Evolutionary conservation across 1,139 yeast genomes (phyloP).

Genomic region (Kazachstania sp.): DNA sequence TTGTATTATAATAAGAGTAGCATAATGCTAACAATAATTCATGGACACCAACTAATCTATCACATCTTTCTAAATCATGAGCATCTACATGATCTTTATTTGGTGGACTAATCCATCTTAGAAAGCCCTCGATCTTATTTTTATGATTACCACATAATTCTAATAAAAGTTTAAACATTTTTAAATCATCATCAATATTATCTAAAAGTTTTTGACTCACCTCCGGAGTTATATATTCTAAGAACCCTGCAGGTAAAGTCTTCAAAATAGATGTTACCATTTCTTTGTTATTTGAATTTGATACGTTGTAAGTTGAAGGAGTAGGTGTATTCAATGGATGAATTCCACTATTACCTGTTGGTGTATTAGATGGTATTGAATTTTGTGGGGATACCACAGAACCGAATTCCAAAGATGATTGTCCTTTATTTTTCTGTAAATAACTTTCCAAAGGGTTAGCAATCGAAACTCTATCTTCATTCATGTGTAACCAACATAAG

Average conservation of each 20-base stretch:
- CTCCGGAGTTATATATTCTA: slow-evolving; percentile 14
- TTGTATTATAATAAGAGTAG: slow-evolving; percentile 20
- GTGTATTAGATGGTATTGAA: background rate
- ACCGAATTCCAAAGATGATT: background rate
- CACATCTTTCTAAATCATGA: slow-evolving; percentile 6
- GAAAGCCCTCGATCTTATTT: slow-evolving; percentile 11
- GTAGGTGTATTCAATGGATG: background rate
- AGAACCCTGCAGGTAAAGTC: slow-evolving; percentile 18
- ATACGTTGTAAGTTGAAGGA: slow-evolving; percentile 9
- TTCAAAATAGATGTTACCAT: slow-evolving; percentile 11
- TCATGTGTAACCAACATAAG: slow-evolving; percentile 20
- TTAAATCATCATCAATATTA: slow-evolving; percentile 15
- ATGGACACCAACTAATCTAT: slow-evolving; percentile 15
- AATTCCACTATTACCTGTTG: background rate
- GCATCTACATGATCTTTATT: background rate
- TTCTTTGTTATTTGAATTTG: slow-evolving; percentile 12
- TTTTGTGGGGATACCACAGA: background rate
- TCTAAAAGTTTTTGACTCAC: slow-evolving; percentile 9
- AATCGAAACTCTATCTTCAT: slow-evolving; percentile 20
- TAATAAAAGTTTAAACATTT: slow-evolving; percentile 20
- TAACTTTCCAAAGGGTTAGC: slow-evolving; percentile 23
- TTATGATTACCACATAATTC: slow-evolving; percentile 15
- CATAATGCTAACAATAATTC: slow-evolving; percentile 20
- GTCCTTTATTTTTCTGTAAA: slow-evolving; percentile 9
- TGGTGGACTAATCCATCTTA: slow-evolving; percentile 8